Percentiles rank a stretch among this genome's conserved stretches.
These are phyloP conservation scores for Trichoderma hamatum DNA, from an alignment of 2,329 filamentous ascomycete species.

Conservation along the genomic window DNA sequence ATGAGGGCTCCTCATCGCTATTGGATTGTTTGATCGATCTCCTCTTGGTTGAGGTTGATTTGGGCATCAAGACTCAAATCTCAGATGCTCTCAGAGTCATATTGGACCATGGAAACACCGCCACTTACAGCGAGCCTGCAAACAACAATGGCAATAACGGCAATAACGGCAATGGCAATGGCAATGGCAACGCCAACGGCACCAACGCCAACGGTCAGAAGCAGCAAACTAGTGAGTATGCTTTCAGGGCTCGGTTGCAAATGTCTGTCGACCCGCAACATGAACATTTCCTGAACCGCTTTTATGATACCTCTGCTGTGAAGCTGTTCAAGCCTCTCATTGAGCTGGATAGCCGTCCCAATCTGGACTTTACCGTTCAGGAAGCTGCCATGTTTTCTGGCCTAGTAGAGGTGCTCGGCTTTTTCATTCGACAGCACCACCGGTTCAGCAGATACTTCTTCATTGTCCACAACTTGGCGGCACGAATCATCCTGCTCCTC, in stretches of 20 bases:
- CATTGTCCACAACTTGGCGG: slow-evolving; percentile 74
- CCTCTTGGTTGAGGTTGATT: slow-evolving; percentile 84
- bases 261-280: slow-evolving; percentile 69
- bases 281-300: slow-evolving; percentile 81
- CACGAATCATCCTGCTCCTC: slow-evolving; percentile 81
- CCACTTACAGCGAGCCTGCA: slow-evolving; percentile 56
- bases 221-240: slow-evolving; percentile 56
- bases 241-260: slow-evolving; percentile 62
- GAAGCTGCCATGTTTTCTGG: slow-evolving; percentile 91
- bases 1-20: slow-evolving; percentile 80
- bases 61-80: slow-evolving; percentile 94
- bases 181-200: background rate
- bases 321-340: slow-evolving; percentile 86
- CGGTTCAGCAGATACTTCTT: slow-evolving; percentile 88
- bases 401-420: slow-evolving; percentile 88
- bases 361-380: slow-evolving; percentile 74
- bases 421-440: slow-evolving; percentile 88
- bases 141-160: slow-evolving; percentile 58
- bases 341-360: slow-evolving; percentile 70
- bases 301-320: slow-evolving; percentile 85
- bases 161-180: background rate
- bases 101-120: slow-evolving; percentile 68
- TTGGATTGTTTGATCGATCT: slow-evolving; percentile 94
- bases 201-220: background rate
- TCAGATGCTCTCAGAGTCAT: slow-evolving; percentile 94